Evolutionary conservation across 2,329 filamentous ascomycete species (phyloP).

Genomic region (Botrytis pseudocinerea): DNA sequence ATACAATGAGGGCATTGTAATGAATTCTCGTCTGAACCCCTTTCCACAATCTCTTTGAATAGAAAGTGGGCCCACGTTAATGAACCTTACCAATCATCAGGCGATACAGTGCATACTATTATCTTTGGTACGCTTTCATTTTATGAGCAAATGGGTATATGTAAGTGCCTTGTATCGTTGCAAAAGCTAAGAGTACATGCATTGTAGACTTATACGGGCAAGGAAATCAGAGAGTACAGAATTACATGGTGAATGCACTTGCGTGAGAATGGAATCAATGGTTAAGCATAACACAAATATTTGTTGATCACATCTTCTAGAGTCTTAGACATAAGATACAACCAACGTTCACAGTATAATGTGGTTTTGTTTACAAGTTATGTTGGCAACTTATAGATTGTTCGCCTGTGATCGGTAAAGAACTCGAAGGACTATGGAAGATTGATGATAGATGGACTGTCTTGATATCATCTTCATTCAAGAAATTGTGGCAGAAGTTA

Average conservation of each 20-base stretch:
- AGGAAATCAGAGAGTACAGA: background rate
- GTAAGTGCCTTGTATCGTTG: background rate
- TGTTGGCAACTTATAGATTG: background rate
- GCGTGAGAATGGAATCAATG: background rate
- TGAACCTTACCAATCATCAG: background rate
- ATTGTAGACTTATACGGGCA: background rate
- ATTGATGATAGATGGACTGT: background rate
- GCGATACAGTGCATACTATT: background rate
- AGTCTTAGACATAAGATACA: too few relatives aligned
- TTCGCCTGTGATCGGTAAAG: too few relatives aligned
- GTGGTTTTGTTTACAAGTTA: background rate
- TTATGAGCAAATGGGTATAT: background rate
- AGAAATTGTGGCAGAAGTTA: background rate
- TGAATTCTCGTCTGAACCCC: slow-evolving; percentile 18
- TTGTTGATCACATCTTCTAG: background rate
- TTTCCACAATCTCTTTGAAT: background rate
- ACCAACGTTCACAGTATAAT: background rate
- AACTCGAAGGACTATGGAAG: background rate
- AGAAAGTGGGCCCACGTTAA: background rate
- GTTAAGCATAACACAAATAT: background rate
- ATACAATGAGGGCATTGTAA: background rate
- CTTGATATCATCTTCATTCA: background rate
- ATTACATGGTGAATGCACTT: background rate
- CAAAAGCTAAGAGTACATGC: background rate
- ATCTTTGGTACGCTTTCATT: background rate